Evolutionary conservation across 139 green algal genomes (phyloP), one percentile per base, ranked within the genome.

Genomic region (Zygnema cylindricum): DNA sequence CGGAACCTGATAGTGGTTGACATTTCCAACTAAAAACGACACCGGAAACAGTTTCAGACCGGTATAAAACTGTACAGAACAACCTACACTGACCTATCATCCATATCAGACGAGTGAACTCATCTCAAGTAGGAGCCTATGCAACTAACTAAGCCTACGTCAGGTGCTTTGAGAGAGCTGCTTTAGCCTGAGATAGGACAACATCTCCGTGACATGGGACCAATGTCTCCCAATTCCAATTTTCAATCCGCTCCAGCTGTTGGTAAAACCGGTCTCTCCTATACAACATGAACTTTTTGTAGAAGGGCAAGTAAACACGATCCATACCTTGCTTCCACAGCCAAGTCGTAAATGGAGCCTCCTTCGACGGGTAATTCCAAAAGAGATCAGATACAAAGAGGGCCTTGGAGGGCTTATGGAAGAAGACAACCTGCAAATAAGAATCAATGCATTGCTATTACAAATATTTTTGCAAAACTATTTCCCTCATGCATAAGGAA

Each of bases 281-380:
- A 30, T 79, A 88, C 55, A 95, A 89, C 93, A 95, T 95, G 40
- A 95, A 85, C n/a, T 54, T 83, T 30, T 86, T 90, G 81, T 95
- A 95, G 82, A 95, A 94, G 30, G 93, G 93, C 30, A 86, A 43
- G 57, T 95, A 95, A 0, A 95, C 63, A n/a, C 43, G 36, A 84
- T 95, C 93, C 93, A 95, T 95, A 81, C 91, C 92, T 83, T 93
- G 88, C 84, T 95, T 95, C 89, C 89, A 95, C 21, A 88, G 43
- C 71, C 79, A 85, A 35, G 93, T 95, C 0, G 77, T 88, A 1
- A 69, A 41, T 0, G 91, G 87, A 1, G 86, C 69, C 38, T 87
- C 86, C 2, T 89, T 82, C 1, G 69, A 69, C 1, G 92, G 93
- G 69, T 94, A 94, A 63, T 93, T 93, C 93, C 93, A 95, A 49